Percentiles rank a stretch among this genome's conserved stretches.
phyloP scores from a whole-genome alignment of 805 yeast genomes.

The Schwanniomyces sp. region DNA sequence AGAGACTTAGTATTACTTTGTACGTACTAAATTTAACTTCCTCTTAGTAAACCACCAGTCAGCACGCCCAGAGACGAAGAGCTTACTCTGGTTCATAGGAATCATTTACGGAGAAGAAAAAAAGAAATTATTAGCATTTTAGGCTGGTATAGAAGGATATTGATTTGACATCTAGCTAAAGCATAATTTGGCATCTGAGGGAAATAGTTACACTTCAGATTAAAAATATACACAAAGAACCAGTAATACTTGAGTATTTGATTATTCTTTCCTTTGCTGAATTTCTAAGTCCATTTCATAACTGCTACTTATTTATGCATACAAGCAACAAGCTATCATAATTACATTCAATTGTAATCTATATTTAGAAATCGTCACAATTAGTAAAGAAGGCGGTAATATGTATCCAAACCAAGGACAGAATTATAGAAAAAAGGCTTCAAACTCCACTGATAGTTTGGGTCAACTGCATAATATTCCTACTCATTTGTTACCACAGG shows the following conservation, averaged over 20 bases:
- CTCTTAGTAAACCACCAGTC: background rate
- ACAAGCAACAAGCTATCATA: background rate
- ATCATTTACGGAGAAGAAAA: too few relatives aligned
- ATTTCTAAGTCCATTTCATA: background rate
- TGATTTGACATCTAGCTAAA: too few relatives aligned
- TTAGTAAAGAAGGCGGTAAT: background rate
- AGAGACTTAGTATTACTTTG: background rate
- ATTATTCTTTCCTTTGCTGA: background rate
- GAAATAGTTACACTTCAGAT: background rate
- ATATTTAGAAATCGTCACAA: background rate
- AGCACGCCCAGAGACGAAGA: background rate
- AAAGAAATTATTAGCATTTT: too few relatives aligned
- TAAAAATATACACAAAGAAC: background rate
- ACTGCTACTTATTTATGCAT: background rate
- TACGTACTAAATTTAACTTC: background rate
- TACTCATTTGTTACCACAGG: slow-evolving; percentile 23
- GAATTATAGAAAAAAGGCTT: background rate
- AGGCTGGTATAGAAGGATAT: too few relatives aligned
- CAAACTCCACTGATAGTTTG: background rate
- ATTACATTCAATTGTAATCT: background rate
- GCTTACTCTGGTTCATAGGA: background rate
- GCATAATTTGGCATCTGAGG: background rate
- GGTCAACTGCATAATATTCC: slow-evolving; percentile 14
- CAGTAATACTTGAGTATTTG: background rate
- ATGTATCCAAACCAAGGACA: background rate